These are phyloP conservation scores for Aureobasidium lini DNA, from an alignment of 2,329 filamentous ascomycete species.

Conservation along the genomic window DNA sequence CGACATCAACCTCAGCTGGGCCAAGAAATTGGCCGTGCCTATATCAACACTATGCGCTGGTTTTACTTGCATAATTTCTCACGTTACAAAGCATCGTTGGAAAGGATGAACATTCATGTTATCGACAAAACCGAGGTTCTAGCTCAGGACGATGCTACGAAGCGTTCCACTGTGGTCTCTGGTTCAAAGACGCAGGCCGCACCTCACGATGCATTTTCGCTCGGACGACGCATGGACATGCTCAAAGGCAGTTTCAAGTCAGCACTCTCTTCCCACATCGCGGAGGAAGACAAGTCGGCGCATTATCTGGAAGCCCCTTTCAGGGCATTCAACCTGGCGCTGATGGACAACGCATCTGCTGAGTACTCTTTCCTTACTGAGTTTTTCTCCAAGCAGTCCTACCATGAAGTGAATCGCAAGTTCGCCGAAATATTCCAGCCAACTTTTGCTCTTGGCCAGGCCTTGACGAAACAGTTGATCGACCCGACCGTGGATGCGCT, in stretches of 20 bases:
- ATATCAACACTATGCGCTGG: slow-evolving; percentile 98
- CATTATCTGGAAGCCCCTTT: slow-evolving; percentile 90
- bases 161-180: slow-evolving; percentile 45
- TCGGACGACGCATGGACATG: slow-evolving; percentile 79
- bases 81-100: slow-evolving; percentile 75
- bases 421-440: slow-evolving; percentile 86
- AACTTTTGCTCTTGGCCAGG: slow-evolving; percentile 75
- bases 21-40: slow-evolving; percentile 84
- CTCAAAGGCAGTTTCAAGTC: slow-evolving; percentile 65
- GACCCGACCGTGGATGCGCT: slow-evolving; percentile 74
- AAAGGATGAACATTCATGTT: slow-evolving; percentile 73
- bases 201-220: slow-evolving; percentile 77
- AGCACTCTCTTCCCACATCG: slow-evolving; percentile 79
- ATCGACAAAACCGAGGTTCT: slow-evolving; percentile 79
- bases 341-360: slow-evolving; percentile 87
- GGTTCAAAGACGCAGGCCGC: slow-evolving; percentile 46
- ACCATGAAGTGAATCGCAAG: slow-evolving; percentile 69
- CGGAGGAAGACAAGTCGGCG: slow-evolving; percentile 77
- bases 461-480: slow-evolving; percentile 67
- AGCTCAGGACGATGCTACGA: slow-evolving; percentile 53
- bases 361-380: slow-evolving; percentile 91
- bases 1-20: slow-evolving; percentile 75
- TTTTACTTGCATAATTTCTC: slow-evolving; percentile 91
- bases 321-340: slow-evolving; percentile 85
- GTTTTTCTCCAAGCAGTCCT: slow-evolving; percentile 77